Evolutionary conservation across 768 basidiomycete genomes (phyloP), one percentile per base, ranked within the genome.

Genomic region (Boletus barrowsii): DNA sequence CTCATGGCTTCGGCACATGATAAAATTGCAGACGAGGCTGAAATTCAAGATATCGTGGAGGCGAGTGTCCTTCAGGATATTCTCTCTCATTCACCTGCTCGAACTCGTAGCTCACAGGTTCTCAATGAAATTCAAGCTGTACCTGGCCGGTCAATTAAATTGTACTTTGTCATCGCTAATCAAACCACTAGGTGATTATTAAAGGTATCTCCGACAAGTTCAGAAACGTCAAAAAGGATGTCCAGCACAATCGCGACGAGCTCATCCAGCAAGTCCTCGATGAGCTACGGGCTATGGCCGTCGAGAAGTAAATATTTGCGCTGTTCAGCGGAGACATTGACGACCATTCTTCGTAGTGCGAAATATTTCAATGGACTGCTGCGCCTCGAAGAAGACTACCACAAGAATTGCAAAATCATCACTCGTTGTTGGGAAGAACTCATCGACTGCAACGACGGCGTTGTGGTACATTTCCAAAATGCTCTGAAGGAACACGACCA

Each of bases 311-410:
- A 50, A 39, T 13, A 3, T 41, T 42, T 13, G 5, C 35, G 18
- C 42, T 41, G 30, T 47, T 51, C 42, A 33, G 14, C n/a, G 37
- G 32, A 47, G 49, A 11, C 43, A 17, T 40, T 56, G 51, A 59
- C 39, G 52, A 43, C 10, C 18, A 41, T 48, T 10, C 29, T 39
- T 49, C 20, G 4, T 54, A 87, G 86, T 49, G 73, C 74, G 40
- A 66, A 58, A 18, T 76, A 81, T 59, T 84, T 80, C 66, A 82
- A 85, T 60, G 65, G 57, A 14, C 66, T 87, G 30, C 76, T 86
- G 30, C 75, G 76, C 49, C 73, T 86, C 17, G 82, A 85, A 60
- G 74, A 76, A 49, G 76, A 79, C 49, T 86, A 85, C 58, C 72
- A 78, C 36, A 66, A 55, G 24, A 71, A 74, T 49, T 73, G 78